These are phyloP conservation scores for Elsinoe ampelina DNA, from an alignment of 2,329 filamentous ascomycete species.

Conservation along the genomic window DNA sequence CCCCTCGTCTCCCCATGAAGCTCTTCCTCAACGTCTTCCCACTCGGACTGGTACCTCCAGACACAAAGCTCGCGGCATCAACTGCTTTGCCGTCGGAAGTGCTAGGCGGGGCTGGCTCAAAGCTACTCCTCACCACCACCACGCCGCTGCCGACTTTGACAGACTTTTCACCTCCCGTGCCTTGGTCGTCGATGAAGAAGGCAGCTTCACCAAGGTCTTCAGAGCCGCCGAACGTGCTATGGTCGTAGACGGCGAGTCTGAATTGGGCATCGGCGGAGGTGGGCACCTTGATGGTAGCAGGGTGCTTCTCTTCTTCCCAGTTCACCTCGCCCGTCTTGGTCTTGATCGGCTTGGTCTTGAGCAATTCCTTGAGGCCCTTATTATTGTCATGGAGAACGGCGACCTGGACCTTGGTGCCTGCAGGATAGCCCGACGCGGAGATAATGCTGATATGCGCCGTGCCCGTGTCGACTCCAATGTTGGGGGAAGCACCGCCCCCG, in stretches of 20 bases:
- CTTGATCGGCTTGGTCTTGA: slow-evolving; percentile 90
- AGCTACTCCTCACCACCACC: slow-evolving; percentile 66
- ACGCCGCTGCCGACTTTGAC: slow-evolving; percentile 68
- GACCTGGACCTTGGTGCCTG: slow-evolving; percentile 29
- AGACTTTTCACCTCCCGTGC: slow-evolving; percentile 55
- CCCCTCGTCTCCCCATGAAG: slow-evolving; percentile 15
- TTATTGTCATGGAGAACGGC: slow-evolving; percentile 31
- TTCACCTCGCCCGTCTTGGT: slow-evolving; percentile 53
- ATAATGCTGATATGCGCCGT: slow-evolving; percentile 73
- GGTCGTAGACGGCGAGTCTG: slow-evolving; percentile 75
- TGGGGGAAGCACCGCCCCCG: slow-evolving; percentile 33
- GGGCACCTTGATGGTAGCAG: slow-evolving; percentile 65
- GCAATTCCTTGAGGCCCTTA: slow-evolving; percentile 65
- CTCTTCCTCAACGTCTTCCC: slow-evolving; percentile 14
- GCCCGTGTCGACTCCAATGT: slow-evolving; percentile 52
- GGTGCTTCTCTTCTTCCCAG: slow-evolving; percentile 48
- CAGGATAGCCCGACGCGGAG: slow-evolving; percentile 65
- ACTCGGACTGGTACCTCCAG: neutral
- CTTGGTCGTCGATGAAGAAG: slow-evolving; percentile 86
- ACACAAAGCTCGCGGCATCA: slow-evolving; percentile 3
- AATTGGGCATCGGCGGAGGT: slow-evolving; percentile 80
- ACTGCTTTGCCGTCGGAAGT: neutral
- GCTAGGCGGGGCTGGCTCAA: slow-evolving; percentile 35
- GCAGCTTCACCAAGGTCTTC: slow-evolving; percentile 72
- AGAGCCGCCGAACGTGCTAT: slow-evolving; percentile 75